Percentiles rank a stretch among this genome's conserved stretches.
These are phyloP conservation scores for Fusarium stilboides DNA, from an alignment of 2,329 filamentous ascomycete species.

Conservation along the genomic window DNA sequence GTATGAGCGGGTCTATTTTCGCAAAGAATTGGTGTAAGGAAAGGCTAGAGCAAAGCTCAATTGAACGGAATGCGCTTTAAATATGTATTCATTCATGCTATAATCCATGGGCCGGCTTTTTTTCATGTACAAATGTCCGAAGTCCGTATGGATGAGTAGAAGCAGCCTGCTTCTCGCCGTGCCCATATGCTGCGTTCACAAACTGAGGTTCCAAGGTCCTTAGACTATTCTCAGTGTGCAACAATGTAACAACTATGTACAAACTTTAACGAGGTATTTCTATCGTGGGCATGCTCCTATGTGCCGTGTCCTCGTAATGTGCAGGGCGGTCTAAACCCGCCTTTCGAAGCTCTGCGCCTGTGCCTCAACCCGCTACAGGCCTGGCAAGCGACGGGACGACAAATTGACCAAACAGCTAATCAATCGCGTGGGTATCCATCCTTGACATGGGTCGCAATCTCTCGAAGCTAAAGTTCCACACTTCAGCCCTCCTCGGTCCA, in stretches of 20 bases:
- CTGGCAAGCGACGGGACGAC: too few species aligned
- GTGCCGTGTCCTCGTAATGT: too few species aligned
- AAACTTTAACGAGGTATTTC: not conserved
- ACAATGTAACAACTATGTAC: not conserved
- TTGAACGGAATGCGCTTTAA: too few species aligned
- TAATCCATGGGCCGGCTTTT: not conserved
- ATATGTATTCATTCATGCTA: not conserved
- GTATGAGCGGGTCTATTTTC: conserved; percentile 56
- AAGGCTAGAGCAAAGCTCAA: too few species aligned
- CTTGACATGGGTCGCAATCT: conserved; percentile 9
- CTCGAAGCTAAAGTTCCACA: conserved; percentile 58
- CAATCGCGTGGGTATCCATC: not conserved
- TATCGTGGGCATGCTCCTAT: not conserved
- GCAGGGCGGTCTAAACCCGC: too few species aligned
- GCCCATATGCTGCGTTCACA: not conserved
- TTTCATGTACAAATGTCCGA: not conserved
- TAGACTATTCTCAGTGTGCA: too few species aligned
- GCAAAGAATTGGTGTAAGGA: conserved; percentile 52
- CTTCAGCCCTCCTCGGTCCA: conserved; percentile 48
- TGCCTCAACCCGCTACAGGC: too few species aligned
- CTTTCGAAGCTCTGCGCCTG: too few species aligned
- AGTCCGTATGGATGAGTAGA: not conserved
- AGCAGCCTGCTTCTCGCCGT: conserved; percentile 4
- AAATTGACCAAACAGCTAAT: not conserved
- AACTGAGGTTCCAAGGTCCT: not conserved